A percentile compares a stretch with the other conserved stretches of the same genome.
phyloP scores from a whole-genome alignment of 306 rosid genomes.

The Rubus idaeus region DNA sequence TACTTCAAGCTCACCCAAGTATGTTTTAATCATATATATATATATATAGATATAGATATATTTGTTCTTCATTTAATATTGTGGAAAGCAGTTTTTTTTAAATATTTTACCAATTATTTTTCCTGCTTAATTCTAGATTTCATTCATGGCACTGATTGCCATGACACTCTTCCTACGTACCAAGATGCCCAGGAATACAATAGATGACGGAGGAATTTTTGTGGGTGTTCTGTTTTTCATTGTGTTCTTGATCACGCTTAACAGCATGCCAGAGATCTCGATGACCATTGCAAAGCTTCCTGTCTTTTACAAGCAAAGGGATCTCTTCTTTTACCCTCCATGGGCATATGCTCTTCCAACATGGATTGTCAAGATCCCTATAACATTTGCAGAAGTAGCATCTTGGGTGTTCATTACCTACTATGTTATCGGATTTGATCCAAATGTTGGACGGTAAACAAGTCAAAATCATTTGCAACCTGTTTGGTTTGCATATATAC shows the following conservation, averaged over 20 bases:
- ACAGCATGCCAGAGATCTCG: conserved; percentile 52
- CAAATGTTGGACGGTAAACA: conserved; percentile 49
- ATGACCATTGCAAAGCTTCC: conserved; percentile 67
- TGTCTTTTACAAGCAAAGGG: conserved; percentile 68
- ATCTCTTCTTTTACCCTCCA: conserved; percentile 56
- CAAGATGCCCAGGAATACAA: conserved; percentile 54
- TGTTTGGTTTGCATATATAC: too few relatives aligned
- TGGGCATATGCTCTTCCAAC: conserved; percentile 69
- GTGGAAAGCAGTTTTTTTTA: background rate
- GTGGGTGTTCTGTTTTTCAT: conserved; percentile 37
- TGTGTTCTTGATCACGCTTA: conserved; percentile 27
- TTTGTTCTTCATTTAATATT: background rate
- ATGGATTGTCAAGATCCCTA: conserved; percentile 63
- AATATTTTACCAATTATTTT: background rate
- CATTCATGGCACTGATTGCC: conserved; percentile 37
- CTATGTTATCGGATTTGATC: conserved; percentile 66
- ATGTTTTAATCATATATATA: conserved; percentile 3
- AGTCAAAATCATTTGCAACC: too few relatives aligned
- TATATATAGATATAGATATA: background rate
- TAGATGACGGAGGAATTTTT: conserved; percentile 45
- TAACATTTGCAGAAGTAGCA: conserved; percentile 45
- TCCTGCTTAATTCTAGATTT: conserved; percentile 36
- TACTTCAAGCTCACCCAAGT: conserved; percentile 43
- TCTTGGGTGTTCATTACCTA: conserved; percentile 62
- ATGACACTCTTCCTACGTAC: conserved; percentile 69